Conservation (phyloP, 495 filamentous ascomycete species). For the Penicillium tannophilum region DNA sequence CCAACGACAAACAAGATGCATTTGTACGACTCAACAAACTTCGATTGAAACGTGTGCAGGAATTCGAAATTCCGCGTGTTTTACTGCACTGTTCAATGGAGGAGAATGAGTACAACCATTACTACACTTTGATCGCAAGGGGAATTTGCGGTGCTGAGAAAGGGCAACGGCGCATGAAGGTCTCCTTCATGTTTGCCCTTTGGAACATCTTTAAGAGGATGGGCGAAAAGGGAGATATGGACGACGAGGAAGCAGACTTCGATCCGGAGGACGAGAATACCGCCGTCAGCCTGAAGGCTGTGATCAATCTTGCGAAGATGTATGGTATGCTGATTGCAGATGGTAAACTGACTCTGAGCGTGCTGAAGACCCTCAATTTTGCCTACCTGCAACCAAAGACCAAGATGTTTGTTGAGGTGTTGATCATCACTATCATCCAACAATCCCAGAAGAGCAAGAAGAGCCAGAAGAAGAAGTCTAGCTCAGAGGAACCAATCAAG, state of each 20-base stretch:
- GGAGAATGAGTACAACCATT: slow-evolving; percentile 86
- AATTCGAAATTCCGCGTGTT: slow-evolving; percentile 84
- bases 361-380: slow-evolving; percentile 79
- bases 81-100: slow-evolving; percentile 83
- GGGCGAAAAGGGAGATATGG: slow-evolving; percentile 62
- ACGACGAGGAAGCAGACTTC: slow-evolving; percentile 54
- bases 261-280: slow-evolving; percentile 52
- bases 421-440: slow-evolving; percentile 74
- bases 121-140: slow-evolving; percentile 83
- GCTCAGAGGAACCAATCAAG: slow-evolving; percentile 30
- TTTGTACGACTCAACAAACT: slow-evolving; percentile 77
- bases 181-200: slow-evolving; percentile 81
- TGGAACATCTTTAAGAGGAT: slow-evolving; percentile 88
- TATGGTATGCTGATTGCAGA: slow-evolving; percentile 74
- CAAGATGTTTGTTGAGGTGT: slow-evolving; percentile 73
- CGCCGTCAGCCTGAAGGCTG: slow-evolving; percentile 55
- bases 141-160: slow-evolving; percentile 65
- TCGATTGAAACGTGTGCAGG: slow-evolving; percentile 79
- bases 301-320: slow-evolving; percentile 91
- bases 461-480: slow-evolving; percentile 31
- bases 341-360: slow-evolving; percentile 60
- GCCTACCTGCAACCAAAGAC: slow-evolving; percentile 75
- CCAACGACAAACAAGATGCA: slow-evolving; percentile 82
- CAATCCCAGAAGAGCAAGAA: slow-evolving; percentile 53
- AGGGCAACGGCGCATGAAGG: slow-evolving; percentile 59